phyloP scores from a whole-genome alignment of 2,329 filamentous ascomycete species.

The Penicillium sp. region DNA sequence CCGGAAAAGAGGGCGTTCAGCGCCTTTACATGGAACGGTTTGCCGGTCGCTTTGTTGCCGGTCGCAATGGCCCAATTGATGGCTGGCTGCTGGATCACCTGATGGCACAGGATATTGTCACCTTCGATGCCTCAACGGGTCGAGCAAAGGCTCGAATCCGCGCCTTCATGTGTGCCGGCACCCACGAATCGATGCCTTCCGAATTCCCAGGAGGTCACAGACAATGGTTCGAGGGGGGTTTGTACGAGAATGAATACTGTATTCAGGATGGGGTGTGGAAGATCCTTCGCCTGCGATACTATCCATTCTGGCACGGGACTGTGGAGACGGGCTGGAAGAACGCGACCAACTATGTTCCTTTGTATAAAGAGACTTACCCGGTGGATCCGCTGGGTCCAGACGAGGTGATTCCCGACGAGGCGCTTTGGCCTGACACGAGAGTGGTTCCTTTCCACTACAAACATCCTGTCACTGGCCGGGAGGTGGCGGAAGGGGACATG shows the following conservation, averaged over 20 bases:
- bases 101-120: background rate
- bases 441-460: constrained; percentile 2
- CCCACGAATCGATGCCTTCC: background rate
- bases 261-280: background rate
- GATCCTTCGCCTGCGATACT: background rate
- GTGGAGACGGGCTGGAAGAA: background rate
- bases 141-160: background rate
- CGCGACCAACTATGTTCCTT: background rate
- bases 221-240: background rate
- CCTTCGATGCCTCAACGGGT: background rate
- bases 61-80: background rate
- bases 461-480: background rate
- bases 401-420: background rate
- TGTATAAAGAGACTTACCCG: background rate
- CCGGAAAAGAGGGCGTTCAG: background rate
- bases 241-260: background rate
- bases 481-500: background rate
- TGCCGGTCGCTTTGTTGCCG: background rate
- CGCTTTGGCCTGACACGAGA: background rate
- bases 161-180: background rate
- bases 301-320: constrained; percentile 1
- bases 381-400: background rate
- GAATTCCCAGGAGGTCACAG: background rate
- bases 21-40: background rate
- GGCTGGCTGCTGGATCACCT: background rate